A percentile compares a stretch with the other conserved stretches of the same genome.
phyloP scores from a whole-genome alignment of 345 rosid genomes.

The Corchorus olitorius region DNA sequence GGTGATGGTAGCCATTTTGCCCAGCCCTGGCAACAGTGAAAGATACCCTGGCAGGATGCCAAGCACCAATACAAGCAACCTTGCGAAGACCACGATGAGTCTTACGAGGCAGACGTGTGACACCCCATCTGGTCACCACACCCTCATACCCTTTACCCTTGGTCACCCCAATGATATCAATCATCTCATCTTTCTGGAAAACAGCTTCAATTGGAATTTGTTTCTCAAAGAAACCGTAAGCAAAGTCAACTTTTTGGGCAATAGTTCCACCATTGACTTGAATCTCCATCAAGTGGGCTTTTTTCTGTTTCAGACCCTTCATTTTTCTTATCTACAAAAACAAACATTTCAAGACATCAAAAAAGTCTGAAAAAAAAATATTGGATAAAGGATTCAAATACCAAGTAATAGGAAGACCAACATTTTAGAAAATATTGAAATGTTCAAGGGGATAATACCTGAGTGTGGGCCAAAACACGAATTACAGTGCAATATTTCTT shows the following conservation, averaged over 20 bases:
- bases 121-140: constrained; percentile 97
- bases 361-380: not conserved
- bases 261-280: constrained; percentile 86
- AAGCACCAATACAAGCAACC: constrained; percentile 96
- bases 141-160: constrained; percentile 96
- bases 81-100: constrained; percentile 96
- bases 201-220: constrained; percentile 75
- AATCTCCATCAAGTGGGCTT: constrained; percentile 90
- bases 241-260: constrained; percentile 79
- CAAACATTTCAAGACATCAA: not conserved
- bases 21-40: constrained; percentile 97
- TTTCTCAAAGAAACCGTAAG: constrained; percentile 85
- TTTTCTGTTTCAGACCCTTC: constrained; percentile 94
- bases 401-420: not conserved
- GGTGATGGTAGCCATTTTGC: constrained; percentile 91
- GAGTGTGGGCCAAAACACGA: constrained; percentile 92
- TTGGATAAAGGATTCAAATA: not conserved
- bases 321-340: constrained; percentile 64
- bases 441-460: constrained; percentile 27
- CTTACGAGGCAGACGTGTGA: constrained; percentile 91
- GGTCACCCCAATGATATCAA: constrained; percentile 85
- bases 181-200: constrained; percentile 95
- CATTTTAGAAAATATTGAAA: not conserved
- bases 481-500: constrained; percentile 79
- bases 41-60: constrained; percentile 99